These are phyloP conservation scores for Candida boidinii DNA, from an alignment of 805 yeast species.

Conservation along the genomic window DNA sequence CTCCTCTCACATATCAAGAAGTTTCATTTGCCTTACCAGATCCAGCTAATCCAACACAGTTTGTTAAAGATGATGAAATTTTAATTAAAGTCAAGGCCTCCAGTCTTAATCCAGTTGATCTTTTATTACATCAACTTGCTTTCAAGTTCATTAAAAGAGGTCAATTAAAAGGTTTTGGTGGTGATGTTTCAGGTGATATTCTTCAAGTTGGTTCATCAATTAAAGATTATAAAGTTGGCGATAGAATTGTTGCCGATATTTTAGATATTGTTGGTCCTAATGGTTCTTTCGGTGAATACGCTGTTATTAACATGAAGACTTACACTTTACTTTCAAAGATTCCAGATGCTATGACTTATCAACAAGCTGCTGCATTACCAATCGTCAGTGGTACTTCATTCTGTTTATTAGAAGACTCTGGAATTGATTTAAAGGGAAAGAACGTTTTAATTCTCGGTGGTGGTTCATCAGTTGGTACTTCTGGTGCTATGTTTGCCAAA, in stretches of 20 bases:
- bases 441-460: conserved; percentile 65
- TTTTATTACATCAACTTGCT: conserved; percentile 5
- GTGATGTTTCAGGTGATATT: conserved; percentile 18
- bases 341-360: conserved; percentile 37
- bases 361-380: conserved; percentile 61
- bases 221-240: conserved; percentile 10
- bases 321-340: conserved; percentile 29
- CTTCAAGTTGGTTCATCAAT: conserved; percentile 10
- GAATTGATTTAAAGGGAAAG: conserved; percentile 28
- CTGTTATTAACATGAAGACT: conserved; percentile 28
- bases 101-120: conserved; percentile 16
- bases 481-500: conserved; percentile 49
- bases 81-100: conserved; percentile 12
- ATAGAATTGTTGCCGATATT: conserved; percentile 6
- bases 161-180: conserved; percentile 10
- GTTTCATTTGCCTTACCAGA: conserved; percentile 2
- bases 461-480: conserved; percentile 59
- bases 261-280: neutral
- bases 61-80: conserved; percentile 9
- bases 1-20: conserved; percentile 4
- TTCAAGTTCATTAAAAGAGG: conserved; percentile 6
- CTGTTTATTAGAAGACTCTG: conserved; percentile 25
- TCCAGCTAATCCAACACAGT: neutral
- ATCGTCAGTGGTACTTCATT: conserved; percentile 59
- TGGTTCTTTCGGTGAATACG: conserved; percentile 42